Conservation (phyloP, 2,329 filamentous ascomycete species). For the Thielaviopsis euricoi region DNA sequence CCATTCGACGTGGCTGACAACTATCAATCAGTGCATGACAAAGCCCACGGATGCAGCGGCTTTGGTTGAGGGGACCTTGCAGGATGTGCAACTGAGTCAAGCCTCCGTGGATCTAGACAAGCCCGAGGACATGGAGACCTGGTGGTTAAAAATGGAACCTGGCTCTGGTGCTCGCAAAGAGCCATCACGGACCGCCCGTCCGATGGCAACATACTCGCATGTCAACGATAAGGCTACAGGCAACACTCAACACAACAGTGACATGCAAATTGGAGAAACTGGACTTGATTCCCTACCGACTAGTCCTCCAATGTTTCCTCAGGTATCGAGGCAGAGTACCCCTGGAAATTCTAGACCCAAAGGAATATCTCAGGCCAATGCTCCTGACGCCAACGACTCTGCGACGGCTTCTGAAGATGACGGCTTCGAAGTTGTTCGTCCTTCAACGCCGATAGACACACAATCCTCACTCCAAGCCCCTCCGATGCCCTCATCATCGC, state of each 20-base stretch:
- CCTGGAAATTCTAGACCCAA: not conserved
- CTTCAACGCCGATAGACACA: not conserved
- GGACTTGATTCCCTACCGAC: not conserved
- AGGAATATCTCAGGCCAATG: not conserved
- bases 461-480: not conserved
- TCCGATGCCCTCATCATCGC: not conserved
- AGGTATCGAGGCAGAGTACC: not conserved
- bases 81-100: not conserved
- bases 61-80: conserved; percentile 2
- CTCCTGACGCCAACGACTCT: not conserved
- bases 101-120: not conserved
- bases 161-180: not conserved
- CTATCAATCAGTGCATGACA: not conserved
- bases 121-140: not conserved
- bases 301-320: not conserved
- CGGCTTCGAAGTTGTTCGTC: conserved; percentile 3
- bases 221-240: not conserved
- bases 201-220: not conserved
- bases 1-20: not conserved
- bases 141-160: conserved; percentile 6
- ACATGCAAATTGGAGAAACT: not conserved
- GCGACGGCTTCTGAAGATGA: conserved; percentile 3
- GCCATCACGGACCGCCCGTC: not conserved
- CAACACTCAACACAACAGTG: not conserved
- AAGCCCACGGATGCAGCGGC: not conserved